Conservation (phyloP, 2,329 filamentous ascomycete species). For the Venturia aucupariae region DNA sequence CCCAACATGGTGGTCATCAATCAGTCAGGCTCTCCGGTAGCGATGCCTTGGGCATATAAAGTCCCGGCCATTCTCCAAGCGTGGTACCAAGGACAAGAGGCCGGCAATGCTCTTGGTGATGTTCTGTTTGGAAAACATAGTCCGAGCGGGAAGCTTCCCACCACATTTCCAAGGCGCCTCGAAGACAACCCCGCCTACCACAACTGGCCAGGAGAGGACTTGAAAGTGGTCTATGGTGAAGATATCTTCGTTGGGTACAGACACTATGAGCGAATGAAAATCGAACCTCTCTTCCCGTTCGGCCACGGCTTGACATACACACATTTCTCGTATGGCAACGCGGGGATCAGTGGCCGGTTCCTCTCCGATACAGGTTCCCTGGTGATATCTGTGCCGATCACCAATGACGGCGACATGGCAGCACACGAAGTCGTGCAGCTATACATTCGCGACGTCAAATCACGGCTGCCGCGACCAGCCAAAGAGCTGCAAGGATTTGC, state of each 20-base stretch:
- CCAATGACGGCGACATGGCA: conserved; percentile 47
- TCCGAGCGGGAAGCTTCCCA: conserved; percentile 64
- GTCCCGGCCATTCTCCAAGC: conserved; percentile 62
- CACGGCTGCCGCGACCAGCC: conserved; percentile 53
- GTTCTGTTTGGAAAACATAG: conserved; percentile 65
- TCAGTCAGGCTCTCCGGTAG: conserved; percentile 65
- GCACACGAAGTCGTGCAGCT: conserved; percentile 59
- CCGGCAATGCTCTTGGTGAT: conserved; percentile 71
- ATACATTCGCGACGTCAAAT: conserved; percentile 56
- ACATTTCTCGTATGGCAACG: conserved; percentile 54
- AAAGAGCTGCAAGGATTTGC: conserved; percentile 64
- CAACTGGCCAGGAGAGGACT: conserved; percentile 65
- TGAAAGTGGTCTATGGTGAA: conserved; percentile 60
- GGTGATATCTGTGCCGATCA: conserved; percentile 41
- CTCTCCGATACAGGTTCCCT: conserved; percentile 39
- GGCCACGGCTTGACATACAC: conserved; percentile 74
- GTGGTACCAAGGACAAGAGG: conserved; percentile 84
- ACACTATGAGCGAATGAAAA: conserved; percentile 56
- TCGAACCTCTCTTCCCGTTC: conserved; percentile 62
- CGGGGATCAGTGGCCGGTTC: conserved; percentile 41
- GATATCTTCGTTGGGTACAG: conserved; percentile 65
- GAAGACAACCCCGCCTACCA: conserved; percentile 62
- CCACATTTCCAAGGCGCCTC: conserved; percentile 53
- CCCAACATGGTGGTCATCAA: conserved; percentile 61
- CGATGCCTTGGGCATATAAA: conserved; percentile 59